phyloP scores from a whole-genome alignment of 1,139 yeast species.

The Zygosaccharomyces sapae region DNA sequence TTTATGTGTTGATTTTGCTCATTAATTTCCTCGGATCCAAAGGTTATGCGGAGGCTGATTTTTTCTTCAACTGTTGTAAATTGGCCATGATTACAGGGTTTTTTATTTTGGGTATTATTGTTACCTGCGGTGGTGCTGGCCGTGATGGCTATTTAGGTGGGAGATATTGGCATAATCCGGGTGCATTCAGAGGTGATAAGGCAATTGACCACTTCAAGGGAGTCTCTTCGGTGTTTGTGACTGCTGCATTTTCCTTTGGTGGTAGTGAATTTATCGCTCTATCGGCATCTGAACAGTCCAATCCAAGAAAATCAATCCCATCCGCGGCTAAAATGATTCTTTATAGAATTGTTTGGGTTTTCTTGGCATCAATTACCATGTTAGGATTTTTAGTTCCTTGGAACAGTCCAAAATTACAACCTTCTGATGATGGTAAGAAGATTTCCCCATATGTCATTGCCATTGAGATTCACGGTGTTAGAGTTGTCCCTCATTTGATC shows the following conservation, averaged over 20 bases:
- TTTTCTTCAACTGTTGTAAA: constrained; percentile 54
- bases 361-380: constrained; percentile 55
- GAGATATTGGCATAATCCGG: constrained; percentile 57
- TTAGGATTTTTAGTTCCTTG: constrained; percentile 70
- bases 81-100: constrained; percentile 61
- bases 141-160: constrained; percentile 59
- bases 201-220: constrained; percentile 56
- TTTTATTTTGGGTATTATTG: constrained; percentile 57
- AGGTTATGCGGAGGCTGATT: constrained; percentile 75
- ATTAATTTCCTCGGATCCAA: constrained; percentile 67
- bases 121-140: constrained; percentile 69
- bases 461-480: constrained; percentile 60
- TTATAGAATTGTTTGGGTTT: constrained; percentile 65
- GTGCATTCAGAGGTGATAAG: constrained; percentile 44
- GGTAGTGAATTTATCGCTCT: constrained; percentile 81
- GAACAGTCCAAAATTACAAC: constrained; percentile 46
- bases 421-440: constrained; percentile 42
- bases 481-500: constrained; percentile 57
- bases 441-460: constrained; percentile 80
- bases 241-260: constrained; percentile 84
- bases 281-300: constrained; percentile 84
- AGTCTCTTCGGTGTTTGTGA: constrained; percentile 73
- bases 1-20: constrained; percentile 54
- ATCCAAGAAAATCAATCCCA: constrained; percentile 72
- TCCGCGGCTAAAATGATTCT: constrained; percentile 71